Conservation (phyloP, 768 basidiomycete genomes). For the Termitomyces bulborhizus region DNA sequence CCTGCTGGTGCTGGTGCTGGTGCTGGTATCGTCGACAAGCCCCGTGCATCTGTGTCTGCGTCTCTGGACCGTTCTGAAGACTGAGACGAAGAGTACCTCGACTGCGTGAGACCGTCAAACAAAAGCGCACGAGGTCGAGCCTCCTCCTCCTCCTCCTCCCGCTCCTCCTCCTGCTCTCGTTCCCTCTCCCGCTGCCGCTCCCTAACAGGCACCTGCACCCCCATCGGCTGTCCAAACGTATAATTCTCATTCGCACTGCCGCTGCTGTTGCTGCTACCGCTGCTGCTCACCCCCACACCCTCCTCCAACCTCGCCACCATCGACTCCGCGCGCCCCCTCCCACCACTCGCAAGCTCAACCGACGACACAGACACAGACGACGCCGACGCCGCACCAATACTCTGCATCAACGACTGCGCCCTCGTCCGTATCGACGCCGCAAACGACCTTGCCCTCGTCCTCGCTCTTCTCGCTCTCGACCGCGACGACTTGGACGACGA, state of each 20-base stretch:
- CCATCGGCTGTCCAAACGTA: constrained; percentile 64
- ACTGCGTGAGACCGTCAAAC: neutral
- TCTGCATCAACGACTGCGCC: constrained; percentile 62
- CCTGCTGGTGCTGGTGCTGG: neutral
- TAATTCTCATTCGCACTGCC: constrained; percentile 55
- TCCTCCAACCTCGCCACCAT: too few species aligned
- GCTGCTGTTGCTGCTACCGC: too few species aligned
- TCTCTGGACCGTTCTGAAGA: neutral
- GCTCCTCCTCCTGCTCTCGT: neutral
- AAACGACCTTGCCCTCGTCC: constrained; percentile 37
- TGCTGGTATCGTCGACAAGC: neutral
- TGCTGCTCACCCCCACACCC: too few species aligned
- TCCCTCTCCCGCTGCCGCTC: constrained; percentile 19
- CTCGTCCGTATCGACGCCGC: constrained; percentile 52
- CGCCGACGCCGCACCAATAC: constrained; percentile 45
- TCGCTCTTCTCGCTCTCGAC: constrained; percentile 6
- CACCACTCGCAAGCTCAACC: constrained; percentile 37
- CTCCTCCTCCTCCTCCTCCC: too few species aligned
- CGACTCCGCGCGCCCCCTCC: constrained; percentile 8
- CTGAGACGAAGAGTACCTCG: neutral
- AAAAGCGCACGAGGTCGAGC: too few species aligned
- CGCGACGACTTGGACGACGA: constrained; percentile 21
- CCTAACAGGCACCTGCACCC: constrained; percentile 27
- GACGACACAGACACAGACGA: constrained; percentile 27
- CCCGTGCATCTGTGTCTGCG: neutral